phyloP scores from a whole-genome alignment of 2,329 filamentous ascomycete species.

The Pestalotiopsis sp. region DNA sequence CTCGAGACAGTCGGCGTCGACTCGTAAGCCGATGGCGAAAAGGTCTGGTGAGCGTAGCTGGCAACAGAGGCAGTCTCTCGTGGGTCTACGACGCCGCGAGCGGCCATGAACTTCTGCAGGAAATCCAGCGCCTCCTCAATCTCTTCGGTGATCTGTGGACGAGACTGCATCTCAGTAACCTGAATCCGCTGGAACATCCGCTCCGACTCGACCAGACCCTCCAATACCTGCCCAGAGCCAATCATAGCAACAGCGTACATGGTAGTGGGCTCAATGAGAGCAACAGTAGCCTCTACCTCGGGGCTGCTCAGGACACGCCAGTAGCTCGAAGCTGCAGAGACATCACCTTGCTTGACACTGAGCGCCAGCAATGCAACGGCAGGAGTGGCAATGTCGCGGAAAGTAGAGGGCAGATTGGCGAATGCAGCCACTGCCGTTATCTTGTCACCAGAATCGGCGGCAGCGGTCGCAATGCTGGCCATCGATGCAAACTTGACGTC shows the following conservation, averaged over 20 bases:
- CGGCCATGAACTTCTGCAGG: slow-evolving; percentile 61
- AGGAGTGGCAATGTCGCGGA: slow-evolving; percentile 55
- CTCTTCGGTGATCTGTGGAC: slow-evolving; percentile 69
- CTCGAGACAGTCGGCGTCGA: slow-evolving; percentile 60
- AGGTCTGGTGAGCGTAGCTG: slow-evolving; percentile 50
- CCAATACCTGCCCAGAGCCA: slow-evolving; percentile 80
- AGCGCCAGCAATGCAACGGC: slow-evolving; percentile 85
- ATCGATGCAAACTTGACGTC: slow-evolving; percentile 65
- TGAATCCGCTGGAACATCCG: slow-evolving; percentile 87
- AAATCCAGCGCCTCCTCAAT: slow-evolving; percentile 86
- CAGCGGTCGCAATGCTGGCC: slow-evolving; percentile 72
- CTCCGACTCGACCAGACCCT: slow-evolving; percentile 78
- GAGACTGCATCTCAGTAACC: slow-evolving; percentile 52
- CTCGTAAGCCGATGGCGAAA: slow-evolving; percentile 52
- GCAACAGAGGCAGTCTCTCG: slow-evolving; percentile 53
- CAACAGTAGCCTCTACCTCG: slow-evolving; percentile 59
- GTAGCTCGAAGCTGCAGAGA: slow-evolving; percentile 75
- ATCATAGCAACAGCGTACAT: slow-evolving; percentile 92
- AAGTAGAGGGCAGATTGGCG: slow-evolving; percentile 55
- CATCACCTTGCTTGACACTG: slow-evolving; percentile 80
- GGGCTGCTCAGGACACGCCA: slow-evolving; percentile 75
- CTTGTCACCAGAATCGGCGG: slow-evolving; percentile 78
- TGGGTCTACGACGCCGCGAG: slow-evolving; percentile 57
- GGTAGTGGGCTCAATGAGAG: slow-evolving; percentile 82
- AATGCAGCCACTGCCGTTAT: slow-evolving; percentile 71